phyloP scores from a whole-genome alignment of 805 yeast species.

The Hanseniaspora lachancei region DNA sequence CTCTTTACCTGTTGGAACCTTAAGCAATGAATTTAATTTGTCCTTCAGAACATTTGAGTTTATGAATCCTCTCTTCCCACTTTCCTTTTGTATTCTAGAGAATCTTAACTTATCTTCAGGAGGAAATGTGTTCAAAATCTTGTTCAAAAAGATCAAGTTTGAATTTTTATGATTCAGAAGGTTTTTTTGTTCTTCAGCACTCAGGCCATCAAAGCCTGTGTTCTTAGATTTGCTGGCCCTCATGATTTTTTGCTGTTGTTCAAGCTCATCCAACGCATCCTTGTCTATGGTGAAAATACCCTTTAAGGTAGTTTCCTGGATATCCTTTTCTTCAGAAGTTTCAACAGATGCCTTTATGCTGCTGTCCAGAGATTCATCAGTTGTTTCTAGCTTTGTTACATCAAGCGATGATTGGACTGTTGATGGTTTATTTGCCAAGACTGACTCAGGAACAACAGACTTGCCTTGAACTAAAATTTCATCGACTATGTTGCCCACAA shows the following conservation, averaged over 20 bases:
- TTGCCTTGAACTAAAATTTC: slow-evolving; percentile 1
- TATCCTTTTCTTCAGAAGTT: slow-evolving; percentile 50
- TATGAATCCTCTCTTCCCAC: slow-evolving; percentile 67
- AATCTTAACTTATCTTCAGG: slow-evolving; percentile 73
- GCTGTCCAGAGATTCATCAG: background rate
- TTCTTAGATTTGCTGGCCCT: slow-evolving; percentile 28
- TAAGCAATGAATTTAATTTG: slow-evolving; percentile 50
- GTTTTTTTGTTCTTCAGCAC: slow-evolving; percentile 29
- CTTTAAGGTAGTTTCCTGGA: slow-evolving; percentile 51
- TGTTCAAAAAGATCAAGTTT: slow-evolving; percentile 71
- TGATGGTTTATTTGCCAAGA: background rate
- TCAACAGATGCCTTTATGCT: background rate
- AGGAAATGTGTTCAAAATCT: slow-evolving; percentile 75
- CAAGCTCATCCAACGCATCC: slow-evolving; percentile 27
- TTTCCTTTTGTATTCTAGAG: slow-evolving; percentile 67
- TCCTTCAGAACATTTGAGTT: slow-evolving; percentile 56
- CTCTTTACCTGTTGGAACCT: slow-evolving; percentile 53
- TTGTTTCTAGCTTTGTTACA: background rate
- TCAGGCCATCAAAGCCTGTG: background rate
- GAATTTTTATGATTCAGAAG: slow-evolving; percentile 41
- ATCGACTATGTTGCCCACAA: slow-evolving; percentile 55
- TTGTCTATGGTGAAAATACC: slow-evolving; percentile 40
- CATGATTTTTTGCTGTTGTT: slow-evolving; percentile 29
- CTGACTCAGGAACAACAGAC: background rate
- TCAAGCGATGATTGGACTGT: background rate